These are phyloP conservation scores for Jacaranda mimosifolia DNA, from an alignment of 257 asterid species.

Conservation along the genomic window DNA sequence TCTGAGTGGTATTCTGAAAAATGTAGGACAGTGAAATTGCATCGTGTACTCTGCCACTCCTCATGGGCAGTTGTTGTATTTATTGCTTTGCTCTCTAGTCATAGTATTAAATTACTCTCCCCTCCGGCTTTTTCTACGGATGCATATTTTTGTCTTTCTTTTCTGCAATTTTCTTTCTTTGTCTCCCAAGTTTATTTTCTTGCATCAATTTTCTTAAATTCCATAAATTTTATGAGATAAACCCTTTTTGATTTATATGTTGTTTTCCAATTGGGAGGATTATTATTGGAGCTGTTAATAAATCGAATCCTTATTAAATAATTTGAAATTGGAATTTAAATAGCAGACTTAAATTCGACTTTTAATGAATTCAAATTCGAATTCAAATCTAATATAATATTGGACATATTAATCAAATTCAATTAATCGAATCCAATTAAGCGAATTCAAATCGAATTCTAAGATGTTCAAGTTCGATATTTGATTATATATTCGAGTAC, in stretches of 20 bases:
- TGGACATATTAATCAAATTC: no score
- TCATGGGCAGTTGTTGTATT: conserved; percentile 12
- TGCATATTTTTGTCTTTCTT: neutral
- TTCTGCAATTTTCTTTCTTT: neutral
- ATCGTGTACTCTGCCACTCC: conserved; percentile 26
- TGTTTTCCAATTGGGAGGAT: neutral
- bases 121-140: neutral
- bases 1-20: conserved; percentile 16
- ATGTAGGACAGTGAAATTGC: conserved; percentile 13
- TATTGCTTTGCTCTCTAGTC: conserved; percentile 17
- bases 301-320: no score
- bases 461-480: no score
- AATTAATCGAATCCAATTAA: no score
- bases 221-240: neutral
- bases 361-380: no score
- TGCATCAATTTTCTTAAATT: neutral
- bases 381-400: no score
- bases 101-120: neutral
- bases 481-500: no score
- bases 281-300: no score
- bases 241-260: neutral
- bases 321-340: no score
- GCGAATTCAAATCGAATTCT: no score
- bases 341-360: no score
- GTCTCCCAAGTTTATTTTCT: neutral